Evolutionary conservation across 2,329 filamentous ascomycete species (phyloP).

Genomic region (Allantophomopsis cytisporea): DNA sequence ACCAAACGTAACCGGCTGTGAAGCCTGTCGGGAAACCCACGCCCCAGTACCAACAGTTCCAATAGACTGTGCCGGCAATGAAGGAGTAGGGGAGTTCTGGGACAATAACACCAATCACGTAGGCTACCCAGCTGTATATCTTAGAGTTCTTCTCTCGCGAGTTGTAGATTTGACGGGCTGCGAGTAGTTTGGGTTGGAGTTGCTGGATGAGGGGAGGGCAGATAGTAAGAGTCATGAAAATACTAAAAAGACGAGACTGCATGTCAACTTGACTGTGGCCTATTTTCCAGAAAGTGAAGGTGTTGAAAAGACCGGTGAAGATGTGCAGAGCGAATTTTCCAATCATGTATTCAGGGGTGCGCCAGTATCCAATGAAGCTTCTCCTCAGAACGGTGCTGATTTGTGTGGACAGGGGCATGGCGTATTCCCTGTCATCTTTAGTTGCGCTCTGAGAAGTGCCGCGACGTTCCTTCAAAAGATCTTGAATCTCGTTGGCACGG

Average conservation of each 20-base stretch:
- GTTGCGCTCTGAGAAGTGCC: conserved; percentile 18
- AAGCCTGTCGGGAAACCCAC: conserved; percentile 40
- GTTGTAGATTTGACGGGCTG: conserved; percentile 51
- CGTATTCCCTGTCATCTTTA: conserved; percentile 44
- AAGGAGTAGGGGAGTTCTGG: conserved; percentile 60
- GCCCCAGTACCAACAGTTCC: conserved; percentile 45
- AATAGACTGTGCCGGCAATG: conserved; percentile 52
- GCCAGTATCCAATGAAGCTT: conserved; percentile 48
- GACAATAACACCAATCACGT: conserved; percentile 49
- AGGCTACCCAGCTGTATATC: conserved; percentile 65
- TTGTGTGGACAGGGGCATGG: conserved; percentile 42
- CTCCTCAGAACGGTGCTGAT: conserved; percentile 37
- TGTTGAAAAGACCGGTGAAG: conserved; percentile 51
- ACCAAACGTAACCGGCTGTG: conserved; percentile 44
- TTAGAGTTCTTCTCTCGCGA: conserved; percentile 58
- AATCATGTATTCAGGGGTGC: conserved; percentile 44
- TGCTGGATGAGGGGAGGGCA: conserved; percentile 61
- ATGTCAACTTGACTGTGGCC: conserved; percentile 42
- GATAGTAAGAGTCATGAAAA: conserved; percentile 64
- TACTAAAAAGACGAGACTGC: conserved; percentile 57
- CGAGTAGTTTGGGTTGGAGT: conserved; percentile 55
- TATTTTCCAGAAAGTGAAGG: conserved; percentile 53
- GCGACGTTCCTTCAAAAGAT: conserved; percentile 30
- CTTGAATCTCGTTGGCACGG: conserved; percentile 29
- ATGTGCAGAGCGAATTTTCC: conserved; percentile 38